Evolutionary conservation across 192 early-diverging fungal genomes (phyloP).

Genomic region (Geranomyces michiganensis): DNA sequence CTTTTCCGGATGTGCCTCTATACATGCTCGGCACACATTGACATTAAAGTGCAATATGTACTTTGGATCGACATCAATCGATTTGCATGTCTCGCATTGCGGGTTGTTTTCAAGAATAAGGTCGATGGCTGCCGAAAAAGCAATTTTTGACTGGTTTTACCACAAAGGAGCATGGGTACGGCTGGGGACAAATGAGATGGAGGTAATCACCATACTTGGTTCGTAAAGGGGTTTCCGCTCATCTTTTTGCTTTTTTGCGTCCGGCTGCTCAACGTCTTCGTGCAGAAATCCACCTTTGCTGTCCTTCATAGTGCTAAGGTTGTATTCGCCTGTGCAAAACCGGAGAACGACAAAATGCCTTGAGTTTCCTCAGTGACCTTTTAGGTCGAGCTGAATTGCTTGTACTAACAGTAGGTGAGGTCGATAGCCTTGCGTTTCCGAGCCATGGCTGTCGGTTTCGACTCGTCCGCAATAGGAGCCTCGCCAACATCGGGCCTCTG

Average conservation of each 20-base stretch:
- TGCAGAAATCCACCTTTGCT: slow-evolving; percentile 85
- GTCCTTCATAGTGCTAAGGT: slow-evolving; percentile 84
- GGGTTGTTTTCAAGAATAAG: slow-evolving; percentile 54
- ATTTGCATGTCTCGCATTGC: slow-evolving; percentile 82
- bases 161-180: background rate
- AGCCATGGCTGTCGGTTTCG: slow-evolving; percentile 11
- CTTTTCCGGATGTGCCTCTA: slow-evolving; percentile 74
- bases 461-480: background rate
- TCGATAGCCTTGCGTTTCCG: slow-evolving; percentile 39
- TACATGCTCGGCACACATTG: slow-evolving; percentile 76
- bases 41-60: slow-evolving; percentile 75
- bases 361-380: background rate
- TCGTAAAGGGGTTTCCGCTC: slow-evolving; percentile 31
- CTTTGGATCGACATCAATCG: slow-evolving; percentile 79
- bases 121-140: slow-evolving; percentile 5
- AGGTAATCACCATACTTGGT: slow-evolving; percentile 2
- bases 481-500: background rate
- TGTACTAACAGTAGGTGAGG: slow-evolving; percentile 45
- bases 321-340: slow-evolving; percentile 78
- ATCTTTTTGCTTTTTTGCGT: slow-evolving; percentile 40
- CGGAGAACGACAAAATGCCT: background rate
- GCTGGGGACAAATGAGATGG: background rate
- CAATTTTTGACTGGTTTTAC: background rate
- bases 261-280: slow-evolving; percentile 50
- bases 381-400: too few species aligned